Base-by-base conservation (phyloP, 345 rosid species). In the Hibiscus trionum region DNA sequence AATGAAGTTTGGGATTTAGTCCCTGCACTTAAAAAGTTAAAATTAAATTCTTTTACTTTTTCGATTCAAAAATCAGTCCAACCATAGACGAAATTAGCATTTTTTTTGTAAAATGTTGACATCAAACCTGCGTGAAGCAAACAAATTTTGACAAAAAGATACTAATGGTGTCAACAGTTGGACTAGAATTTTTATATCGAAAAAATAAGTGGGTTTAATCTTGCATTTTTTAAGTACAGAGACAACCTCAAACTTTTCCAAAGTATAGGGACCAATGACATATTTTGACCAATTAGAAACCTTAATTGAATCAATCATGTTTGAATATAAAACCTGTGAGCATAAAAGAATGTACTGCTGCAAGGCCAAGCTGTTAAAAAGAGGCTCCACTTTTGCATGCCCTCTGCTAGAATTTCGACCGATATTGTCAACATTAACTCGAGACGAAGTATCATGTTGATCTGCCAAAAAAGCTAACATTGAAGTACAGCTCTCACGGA, bases 291-390 rank as follows among this genome's bases (percentile, higher is more conserved):
- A 44, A 44, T 11, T 42, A 42, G 14, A 44, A 11, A 9, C 47
- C 29, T 15, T 8, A 19, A 56, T 56, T 56, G 61, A 56, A 24
- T 56, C 31, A 56, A 29, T 7, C 50, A 50, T 64, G 14, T 57
- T 17, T 61, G 46, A 26, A 69, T 61, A 52, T 65, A 55, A 35
- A 59, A 94, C 97, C 98, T 91, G 88, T 49, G 93, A 84, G 83
- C 98, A 95, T 8, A 95, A 70, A 59, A 92, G 84, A 61, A 90
- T 66, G 79, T 95, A 95, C 78, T 84, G 88, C 84, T 95, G 97
- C 85, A 95, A 82, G 27, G 91, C 97, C 26, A 85, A 69, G 84
- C 87, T 86, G 81, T 95, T 77, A 71, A 88, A 94, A 62, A 85
- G 76, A 15, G 97, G 97, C 75, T 75, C 86, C 15, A 31, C 42